phyloP scores from a whole-genome alignment of 805 yeast species.

The Kurtzmaniella fragi region DNA sequence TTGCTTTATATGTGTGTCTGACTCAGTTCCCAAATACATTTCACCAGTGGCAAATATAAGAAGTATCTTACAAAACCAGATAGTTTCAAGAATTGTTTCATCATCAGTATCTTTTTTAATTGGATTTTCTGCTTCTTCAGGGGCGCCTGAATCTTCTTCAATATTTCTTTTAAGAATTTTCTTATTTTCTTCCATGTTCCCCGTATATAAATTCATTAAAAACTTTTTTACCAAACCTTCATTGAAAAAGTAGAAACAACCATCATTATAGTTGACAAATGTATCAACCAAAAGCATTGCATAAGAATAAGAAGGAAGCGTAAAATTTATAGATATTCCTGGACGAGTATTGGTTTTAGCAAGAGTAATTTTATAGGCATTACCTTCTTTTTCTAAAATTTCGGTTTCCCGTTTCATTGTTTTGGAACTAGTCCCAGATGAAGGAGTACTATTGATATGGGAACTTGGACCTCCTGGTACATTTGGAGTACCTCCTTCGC shows the following conservation, averaged over 20 bases:
- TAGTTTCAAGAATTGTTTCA: conserved; percentile 64
- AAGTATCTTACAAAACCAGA: conserved; percentile 75
- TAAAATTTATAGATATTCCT: conserved; percentile 63
- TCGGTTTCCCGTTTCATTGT: conserved; percentile 43
- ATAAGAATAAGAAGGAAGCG: conserved; percentile 71
- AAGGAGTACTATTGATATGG: neutral
- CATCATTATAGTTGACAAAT: conserved; percentile 74
- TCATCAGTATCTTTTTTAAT: conserved; percentile 40
- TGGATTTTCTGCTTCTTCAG: conserved; percentile 33
- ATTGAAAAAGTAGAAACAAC: conserved; percentile 79
- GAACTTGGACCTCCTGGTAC: conserved; percentile 2
- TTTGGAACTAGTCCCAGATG: neutral
- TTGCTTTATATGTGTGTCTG: conserved; percentile 51
- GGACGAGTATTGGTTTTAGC: conserved; percentile 67
- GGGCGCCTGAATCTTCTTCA: conserved; percentile 13
- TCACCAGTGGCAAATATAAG: conserved; percentile 77
- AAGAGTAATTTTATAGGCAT: conserved; percentile 65
- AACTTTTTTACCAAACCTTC: conserved; percentile 74
- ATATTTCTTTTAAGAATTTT: conserved; percentile 33
- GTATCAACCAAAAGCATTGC: conserved; percentile 73
- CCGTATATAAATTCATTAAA: conserved; percentile 58
- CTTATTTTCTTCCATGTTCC: conserved; percentile 34
- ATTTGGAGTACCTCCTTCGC: conserved; percentile 3
- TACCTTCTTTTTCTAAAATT: conserved; percentile 66
- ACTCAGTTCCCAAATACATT: conserved; percentile 75